These are phyloP conservation scores for Castanea crenata DNA, from an alignment of 306 rosid genomes.

Conservation along the genomic window DNA sequence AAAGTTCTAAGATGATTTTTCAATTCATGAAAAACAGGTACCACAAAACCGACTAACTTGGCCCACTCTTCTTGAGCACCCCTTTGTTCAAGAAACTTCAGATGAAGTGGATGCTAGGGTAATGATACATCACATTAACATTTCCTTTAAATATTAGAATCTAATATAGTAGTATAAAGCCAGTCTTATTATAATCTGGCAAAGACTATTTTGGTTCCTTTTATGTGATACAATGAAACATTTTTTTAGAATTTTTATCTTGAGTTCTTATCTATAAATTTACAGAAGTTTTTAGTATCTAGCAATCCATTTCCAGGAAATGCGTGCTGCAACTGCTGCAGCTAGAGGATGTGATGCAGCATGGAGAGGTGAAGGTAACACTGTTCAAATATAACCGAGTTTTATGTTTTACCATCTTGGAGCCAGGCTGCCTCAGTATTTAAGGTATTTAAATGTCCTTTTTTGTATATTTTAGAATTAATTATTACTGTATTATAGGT, in stretches of 20 bases:
- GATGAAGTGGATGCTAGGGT: slow-evolving; percentile 66
- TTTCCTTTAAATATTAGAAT: not conserved
- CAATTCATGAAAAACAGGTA: slow-evolving; percentile 45
- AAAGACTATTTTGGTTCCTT: not conserved
- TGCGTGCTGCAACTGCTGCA: slow-evolving; percentile 41
- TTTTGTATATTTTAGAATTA: slow-evolving; percentile 8
- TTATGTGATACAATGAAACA: not conserved
- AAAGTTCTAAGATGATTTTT: slow-evolving; percentile 17
- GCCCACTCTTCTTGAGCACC: slow-evolving; percentile 96
- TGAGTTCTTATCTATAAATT: not conserved
- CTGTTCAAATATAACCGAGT: slow-evolving; percentile 39
- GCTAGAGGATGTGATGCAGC: slow-evolving; percentile 42
- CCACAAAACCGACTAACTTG: slow-evolving; percentile 94
- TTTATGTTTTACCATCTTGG: slow-evolving; percentile 33
- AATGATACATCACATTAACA: slow-evolving; percentile 25
- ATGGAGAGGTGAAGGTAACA: slow-evolving; percentile 55
- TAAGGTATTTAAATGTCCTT: not conserved
- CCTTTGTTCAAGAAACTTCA: slow-evolving; percentile 78
- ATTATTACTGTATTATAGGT: slow-evolving; percentile 22
- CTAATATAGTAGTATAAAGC: not conserved
- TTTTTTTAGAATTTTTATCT: not conserved
- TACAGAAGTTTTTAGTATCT: not conserved
- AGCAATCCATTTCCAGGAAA: slow-evolving; percentile 47
- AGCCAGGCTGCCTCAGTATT: slow-evolving; percentile 10
- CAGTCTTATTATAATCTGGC: slow-evolving; percentile 1